A percentile compares a stretch with the other conserved stretches of the same genome.
phyloP scores from a whole-genome alignment of 2,329 filamentous ascomycete species.

The Phialophora verrucosa region DNA sequence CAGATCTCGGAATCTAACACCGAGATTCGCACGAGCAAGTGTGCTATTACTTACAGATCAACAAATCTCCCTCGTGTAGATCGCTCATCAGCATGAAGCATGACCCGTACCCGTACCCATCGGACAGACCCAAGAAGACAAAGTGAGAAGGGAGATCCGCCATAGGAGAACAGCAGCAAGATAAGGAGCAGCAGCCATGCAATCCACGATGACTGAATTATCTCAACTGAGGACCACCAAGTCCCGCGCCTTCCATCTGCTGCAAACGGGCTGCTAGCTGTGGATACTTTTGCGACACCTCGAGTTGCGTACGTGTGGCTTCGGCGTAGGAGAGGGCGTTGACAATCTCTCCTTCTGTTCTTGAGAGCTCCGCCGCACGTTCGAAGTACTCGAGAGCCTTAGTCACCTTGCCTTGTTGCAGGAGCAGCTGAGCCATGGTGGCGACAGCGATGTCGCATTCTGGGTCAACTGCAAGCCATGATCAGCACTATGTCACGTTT shows the following conservation, averaged over 20 bases:
- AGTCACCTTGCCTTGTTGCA: constrained; percentile 96
- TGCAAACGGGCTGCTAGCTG: constrained; percentile 75
- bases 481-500: constrained; percentile 30
- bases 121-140: constrained; percentile 17
- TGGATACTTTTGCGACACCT: constrained; percentile 86
- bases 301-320: constrained; percentile 92
- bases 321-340: constrained; percentile 97
- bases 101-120: not conserved
- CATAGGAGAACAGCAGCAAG: constrained; percentile 12
- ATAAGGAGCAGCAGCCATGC: constrained; percentile 14
- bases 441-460: constrained; percentile 99
- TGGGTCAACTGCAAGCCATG: constrained; percentile 76
- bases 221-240: constrained; percentile 31
- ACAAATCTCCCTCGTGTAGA: constrained; percentile 25
- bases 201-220: constrained; percentile 8
- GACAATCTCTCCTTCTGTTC: constrained; percentile 93
- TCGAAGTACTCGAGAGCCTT: constrained; percentile 97
- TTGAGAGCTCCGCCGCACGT: constrained; percentile 88
- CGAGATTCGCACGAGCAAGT: constrained; percentile 3
- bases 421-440: constrained; percentile 95
- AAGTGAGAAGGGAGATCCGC: constrained; percentile 31
- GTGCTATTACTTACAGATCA: constrained; percentile 31
- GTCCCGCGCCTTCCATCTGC: constrained; percentile 55
- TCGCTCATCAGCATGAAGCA: constrained; percentile 29
- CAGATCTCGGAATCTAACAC: constrained; percentile 13